Conservation (phyloP, 192 early-diverging fungal genomes). For the Rhizoclosmatium globosum region DNA sequence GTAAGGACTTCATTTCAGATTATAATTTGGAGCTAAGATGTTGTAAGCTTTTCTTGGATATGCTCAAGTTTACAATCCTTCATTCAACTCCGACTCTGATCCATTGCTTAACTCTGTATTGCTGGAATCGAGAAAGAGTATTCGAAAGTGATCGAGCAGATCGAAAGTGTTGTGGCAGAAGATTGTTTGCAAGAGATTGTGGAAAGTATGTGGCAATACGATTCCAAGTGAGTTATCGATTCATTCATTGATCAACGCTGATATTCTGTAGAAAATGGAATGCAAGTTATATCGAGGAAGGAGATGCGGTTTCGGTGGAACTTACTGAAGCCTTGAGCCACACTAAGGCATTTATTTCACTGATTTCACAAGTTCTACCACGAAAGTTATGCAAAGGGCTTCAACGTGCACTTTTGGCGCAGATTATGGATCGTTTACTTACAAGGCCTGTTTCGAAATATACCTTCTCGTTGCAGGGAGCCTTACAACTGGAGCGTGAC, state of each 20-base stretch:
- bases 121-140: constrained; percentile 3
- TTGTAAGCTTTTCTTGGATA: constrained; percentile 10
- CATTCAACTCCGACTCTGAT: neutral
- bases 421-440: constrained; percentile 3
- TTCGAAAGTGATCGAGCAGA: constrained; percentile 2
- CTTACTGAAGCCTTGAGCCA: neutral
- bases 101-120: neutral
- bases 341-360: too few species aligned
- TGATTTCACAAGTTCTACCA: neutral
- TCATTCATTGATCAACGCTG: neutral
- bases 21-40: neutral
- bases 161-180: constrained; percentile 9
- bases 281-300: neutral
- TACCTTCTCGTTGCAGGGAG: constrained; percentile 1
- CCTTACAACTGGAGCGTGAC: neutral
- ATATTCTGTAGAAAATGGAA: constrained; percentile 13
- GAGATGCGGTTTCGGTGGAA: neutral
- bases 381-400: neutral
- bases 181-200: constrained; percentile 23
- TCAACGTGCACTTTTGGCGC: neutral
- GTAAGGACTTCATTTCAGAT: neutral
- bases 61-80: constrained; percentile 7
- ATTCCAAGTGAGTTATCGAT: constrained; percentile 9
- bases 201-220: constrained; percentile 31
- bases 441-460: neutral